Conservation (phyloP, 2,329 filamentous ascomycete species). For the Curvularia eragrostidis region DNA sequence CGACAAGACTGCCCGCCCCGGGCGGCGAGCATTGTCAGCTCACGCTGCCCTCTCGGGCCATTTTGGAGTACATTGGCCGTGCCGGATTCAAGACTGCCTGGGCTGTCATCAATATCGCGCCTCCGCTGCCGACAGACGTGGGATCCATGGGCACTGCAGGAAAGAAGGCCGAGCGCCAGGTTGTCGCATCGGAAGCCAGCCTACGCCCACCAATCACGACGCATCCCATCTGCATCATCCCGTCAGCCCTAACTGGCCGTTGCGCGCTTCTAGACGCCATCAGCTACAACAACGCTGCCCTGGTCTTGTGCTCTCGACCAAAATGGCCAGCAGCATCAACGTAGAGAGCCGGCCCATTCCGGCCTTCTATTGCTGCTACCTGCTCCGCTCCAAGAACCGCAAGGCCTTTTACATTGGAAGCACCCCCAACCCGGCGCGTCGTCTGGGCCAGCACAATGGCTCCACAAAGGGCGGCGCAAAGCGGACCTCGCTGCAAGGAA, state of each 20-base stretch:
- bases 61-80: neutral
- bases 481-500: conserved; percentile 69
- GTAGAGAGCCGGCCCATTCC: conserved; percentile 64
- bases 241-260: conserved; percentile 23
- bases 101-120: conserved; percentile 6
- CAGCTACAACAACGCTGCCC: conserved; percentile 22
- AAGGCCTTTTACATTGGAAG: conserved; percentile 85
- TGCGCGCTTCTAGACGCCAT: conserved; percentile 25
- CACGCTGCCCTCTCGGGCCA: neutral
- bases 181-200: conserved; percentile 23
- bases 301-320: conserved; percentile 1
- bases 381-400: conserved; percentile 81
- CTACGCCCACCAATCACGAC: conserved; percentile 24
- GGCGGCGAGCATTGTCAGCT: neutral
- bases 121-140: conserved; percentile 2
- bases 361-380: conserved; percentile 90
- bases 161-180: conserved; percentile 29
- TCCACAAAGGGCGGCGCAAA: conserved; percentile 79
- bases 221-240: conserved; percentile 17
- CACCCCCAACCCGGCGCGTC: conserved; percentile 84
- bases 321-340: conserved; percentile 21
- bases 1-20: neutral
- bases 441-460: conserved; percentile 92
- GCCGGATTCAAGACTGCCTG: neutral
- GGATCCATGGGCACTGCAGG: conserved; percentile 19